Conservation (phyloP, 2,329 filamentous ascomycete genomes). For the Dactylonectria estremocensis region DNA sequence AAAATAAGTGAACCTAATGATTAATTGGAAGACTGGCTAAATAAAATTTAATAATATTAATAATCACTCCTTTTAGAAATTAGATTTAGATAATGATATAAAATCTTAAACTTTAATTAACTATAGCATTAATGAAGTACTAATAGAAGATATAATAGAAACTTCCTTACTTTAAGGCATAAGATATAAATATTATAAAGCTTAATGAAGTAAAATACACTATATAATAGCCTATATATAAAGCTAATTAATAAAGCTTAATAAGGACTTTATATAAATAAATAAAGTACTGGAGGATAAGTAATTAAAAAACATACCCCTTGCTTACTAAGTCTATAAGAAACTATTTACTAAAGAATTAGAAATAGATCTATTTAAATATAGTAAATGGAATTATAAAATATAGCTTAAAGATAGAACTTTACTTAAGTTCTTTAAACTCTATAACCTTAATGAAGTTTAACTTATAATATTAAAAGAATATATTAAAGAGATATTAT, state of each 20-base stretch:
- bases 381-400: constrained; percentile 24
- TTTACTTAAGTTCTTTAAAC: too few relatives aligned
- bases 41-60: not conserved
- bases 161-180: not conserved
- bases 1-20: not conserved
- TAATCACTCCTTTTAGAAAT: not conserved
- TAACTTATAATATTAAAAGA: too few relatives aligned
- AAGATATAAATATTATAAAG: not conserved
- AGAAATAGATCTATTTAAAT: constrained; percentile 20
- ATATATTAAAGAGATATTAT: too few relatives aligned
- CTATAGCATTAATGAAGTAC: not conserved
- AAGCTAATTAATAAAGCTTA: not conserved
- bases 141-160: not conserved
- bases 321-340: constrained; percentile 16
- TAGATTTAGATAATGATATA: not conserved
- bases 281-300: not conserved
- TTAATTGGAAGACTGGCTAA: not conserved
- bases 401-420: constrained; percentile 19
- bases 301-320: constrained; percentile 12
- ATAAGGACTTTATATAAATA: constrained; percentile 13
- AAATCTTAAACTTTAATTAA: not conserved
- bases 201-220: not conserved
- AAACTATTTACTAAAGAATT: constrained; percentile 28
- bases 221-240: not conserved
- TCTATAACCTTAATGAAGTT: too few relatives aligned